Evolutionary conservation across 1,139 yeast genomes (phyloP), one percentile per base, ranked within the genome.

Genomic region (Torulaspora globosa): DNA sequence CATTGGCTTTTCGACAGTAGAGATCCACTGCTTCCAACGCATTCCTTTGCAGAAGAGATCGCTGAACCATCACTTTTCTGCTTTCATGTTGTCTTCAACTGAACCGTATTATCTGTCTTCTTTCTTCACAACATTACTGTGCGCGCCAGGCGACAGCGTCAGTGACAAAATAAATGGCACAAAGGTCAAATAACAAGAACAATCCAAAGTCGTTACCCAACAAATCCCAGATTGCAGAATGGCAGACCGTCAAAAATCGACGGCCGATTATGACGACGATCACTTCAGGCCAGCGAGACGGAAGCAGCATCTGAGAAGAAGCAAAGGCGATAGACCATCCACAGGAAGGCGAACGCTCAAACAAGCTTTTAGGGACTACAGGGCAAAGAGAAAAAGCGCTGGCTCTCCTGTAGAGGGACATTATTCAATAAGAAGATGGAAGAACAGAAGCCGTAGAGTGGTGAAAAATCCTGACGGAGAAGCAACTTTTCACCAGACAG

Each of bases 1-100:
- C 41, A 35, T 51, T 56, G 10, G 52, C 38, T 30, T 50, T 51
- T 15, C 47, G 49, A 51, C 49, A 66, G 56, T 43, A 63, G 67
- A 43, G 14, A 14, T 46, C 50, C 15, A 52, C 12, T 2, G 48
- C 50, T 10, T 38, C 39, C 14, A 45, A 14, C 3, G 45, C 45
- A 34, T 23, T 28, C 28, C 40, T 36, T 14, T 31, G 21, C n/a
- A 40, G 15, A 12, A 15, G 32, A 14, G 7, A 18, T 7, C 14
- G 29, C n/a, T 35, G 28, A n/a, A 26, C 39, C 47, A 44, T 43
- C 23, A 9, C 26, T 14, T 8, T 12, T 8, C 34, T 26, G 23
- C 23, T 21, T 21, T 6, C 7, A 21, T 21, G 9, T 21, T 21
- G 8, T 21, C 23, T 21, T 21, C 9, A 6, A 6, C 9, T 21